A percentile compares a stretch with the other conserved stretches of the same genome.
These are phyloP conservation scores for Epichloe sp. DNA, from an alignment of 2,329 filamentous ascomycete genomes.

Conservation along the genomic window DNA sequence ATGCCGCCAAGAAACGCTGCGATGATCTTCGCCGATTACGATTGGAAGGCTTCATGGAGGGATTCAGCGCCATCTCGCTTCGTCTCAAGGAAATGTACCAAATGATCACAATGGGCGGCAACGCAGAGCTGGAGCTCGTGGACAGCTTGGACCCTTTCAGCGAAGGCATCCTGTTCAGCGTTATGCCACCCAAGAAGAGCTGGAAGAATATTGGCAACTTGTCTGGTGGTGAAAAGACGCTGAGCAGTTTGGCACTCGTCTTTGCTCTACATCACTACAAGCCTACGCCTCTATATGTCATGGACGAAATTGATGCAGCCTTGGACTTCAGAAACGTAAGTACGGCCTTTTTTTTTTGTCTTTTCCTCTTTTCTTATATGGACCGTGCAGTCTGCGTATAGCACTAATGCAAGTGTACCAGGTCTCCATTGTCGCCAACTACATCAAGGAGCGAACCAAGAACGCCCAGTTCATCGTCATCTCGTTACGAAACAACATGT, in stretches of 20 bases:
- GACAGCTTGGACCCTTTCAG: conserved; percentile 94
- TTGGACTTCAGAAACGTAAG: conserved; percentile 95
- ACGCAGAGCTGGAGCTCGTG: conserved; percentile 92
- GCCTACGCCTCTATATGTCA: conserved; percentile 93
- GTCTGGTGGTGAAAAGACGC: conserved; percentile 91
- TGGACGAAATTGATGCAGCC: conserved; percentile 98
- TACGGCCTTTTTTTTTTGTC: conserved; percentile 16
- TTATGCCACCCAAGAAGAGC: conserved; percentile 99
- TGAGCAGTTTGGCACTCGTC: conserved; percentile 86
- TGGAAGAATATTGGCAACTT: conserved; percentile 99
- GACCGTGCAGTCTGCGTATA: background rate
- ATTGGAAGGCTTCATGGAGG: conserved; percentile 95
- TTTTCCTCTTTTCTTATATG: background rate
- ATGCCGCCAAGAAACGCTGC: conserved; percentile 79
- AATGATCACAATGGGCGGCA: conserved; percentile 99
- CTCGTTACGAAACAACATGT: conserved; percentile 97
- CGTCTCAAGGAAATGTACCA: conserved; percentile 99
- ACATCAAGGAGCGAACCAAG: conserved; percentile 98
- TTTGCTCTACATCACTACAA: conserved; percentile 98
- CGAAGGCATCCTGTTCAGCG: conserved; percentile 90
- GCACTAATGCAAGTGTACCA: conserved; percentile 19
- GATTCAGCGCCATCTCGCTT: conserved; percentile 85
- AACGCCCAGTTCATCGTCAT: conserved; percentile 99
- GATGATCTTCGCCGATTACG: conserved; percentile 84
- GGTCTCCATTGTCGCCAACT: conserved; percentile 95